Evolutionary conservation across 345 rosid genomes (phyloP), one percentile per base, ranked within the genome.

Genomic region (Gossypium anomalum): DNA sequence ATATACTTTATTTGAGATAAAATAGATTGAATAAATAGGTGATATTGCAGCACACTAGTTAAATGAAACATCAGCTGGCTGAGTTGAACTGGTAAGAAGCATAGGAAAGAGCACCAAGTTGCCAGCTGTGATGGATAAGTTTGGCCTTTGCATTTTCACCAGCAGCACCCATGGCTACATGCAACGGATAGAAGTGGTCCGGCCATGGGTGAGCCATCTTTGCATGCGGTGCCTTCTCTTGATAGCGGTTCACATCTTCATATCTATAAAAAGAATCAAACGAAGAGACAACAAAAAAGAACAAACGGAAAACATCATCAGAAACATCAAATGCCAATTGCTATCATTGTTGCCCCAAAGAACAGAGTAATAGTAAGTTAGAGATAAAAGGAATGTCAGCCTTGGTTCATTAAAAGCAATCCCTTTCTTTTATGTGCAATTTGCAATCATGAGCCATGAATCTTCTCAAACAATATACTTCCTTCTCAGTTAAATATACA

Each of bases 171-270:
- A 95, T 80, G 1, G 93, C 99, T 3, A 93, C 94, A 1, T 93
- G 98, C 86, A 95, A 75, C 2, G 99, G 99, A 61, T 89, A 90
- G 47, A 95, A 88, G 87, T 93, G 98, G 57, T 95, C 99, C 0
- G 97, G 98, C 84, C 77, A 76, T 1, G 99, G 99, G 76, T 95
- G 98, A 71, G 94, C 97, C 83, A 4, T 81, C 70, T 86, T 93
- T 25, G 91, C 89, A n/a, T 90, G 72, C 0, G 97, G 98, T 52
- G 98, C 96, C 79, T 80, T 91, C 76, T 71, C 80, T 56, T 88
- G 79, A 60, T 82, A 93, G 13, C 85, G 84, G 72, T 93, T 91
- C 80, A 95, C 91, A 72, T 95, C 98, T 67, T 88, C 93, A 43
- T 87, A 89, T 67, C 98, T 94, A 71, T 23, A 63, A 0, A 23